Evolutionary conservation across 768 basidiomycete species (phyloP).

Genomic region (Butyriboletus loyo): DNA sequence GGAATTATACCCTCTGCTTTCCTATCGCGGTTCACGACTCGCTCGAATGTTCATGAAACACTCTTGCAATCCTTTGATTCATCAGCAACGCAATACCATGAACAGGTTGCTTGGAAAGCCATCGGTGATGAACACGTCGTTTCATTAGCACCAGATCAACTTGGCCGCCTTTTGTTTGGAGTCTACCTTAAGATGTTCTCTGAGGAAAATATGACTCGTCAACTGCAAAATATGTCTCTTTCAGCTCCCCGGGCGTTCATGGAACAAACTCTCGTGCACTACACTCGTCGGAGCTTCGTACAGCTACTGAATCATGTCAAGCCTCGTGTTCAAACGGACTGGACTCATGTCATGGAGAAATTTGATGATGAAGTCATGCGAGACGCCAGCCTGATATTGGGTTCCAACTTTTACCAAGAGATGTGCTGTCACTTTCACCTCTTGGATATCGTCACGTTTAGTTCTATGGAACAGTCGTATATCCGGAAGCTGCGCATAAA

Average conservation of each 20-base stretch:
- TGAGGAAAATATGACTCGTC: constrained; percentile 23
- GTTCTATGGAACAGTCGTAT: constrained; percentile 15
- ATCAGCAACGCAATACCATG: constrained; percentile 13
- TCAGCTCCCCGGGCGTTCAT: neutral
- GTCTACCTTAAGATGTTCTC: constrained; percentile 31
- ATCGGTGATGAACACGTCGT: constrained; percentile 9
- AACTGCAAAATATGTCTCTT: constrained; percentile 2
- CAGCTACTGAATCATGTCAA: constrained; percentile 42
- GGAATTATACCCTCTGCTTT: constrained; percentile 26
- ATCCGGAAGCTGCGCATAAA: constrained; percentile 7
- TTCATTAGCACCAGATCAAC: constrained; percentile 23
- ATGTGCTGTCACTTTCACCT: constrained; percentile 44
- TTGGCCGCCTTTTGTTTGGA: constrained; percentile 22
- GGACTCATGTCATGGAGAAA: constrained; percentile 40
- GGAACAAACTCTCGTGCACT: constrained; percentile 35
- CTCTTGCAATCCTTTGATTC: constrained; percentile 3
- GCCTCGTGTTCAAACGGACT: constrained; percentile 36
- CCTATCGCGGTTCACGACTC: constrained; percentile 28
- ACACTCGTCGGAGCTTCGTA: constrained; percentile 48
- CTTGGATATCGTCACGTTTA: constrained; percentile 35
- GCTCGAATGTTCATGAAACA: constrained; percentile 26
- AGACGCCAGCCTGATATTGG: constrained; percentile 21
- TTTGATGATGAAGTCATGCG: constrained; percentile 20
- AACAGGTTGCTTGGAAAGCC: constrained; percentile 27
- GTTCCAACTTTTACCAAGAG: constrained; percentile 42